Evolutionary conservation across 2,329 filamentous ascomycete genomes (phyloP), one percentile per base, ranked within the genome.

Genomic region (Colletotrichum camelliae): DNA sequence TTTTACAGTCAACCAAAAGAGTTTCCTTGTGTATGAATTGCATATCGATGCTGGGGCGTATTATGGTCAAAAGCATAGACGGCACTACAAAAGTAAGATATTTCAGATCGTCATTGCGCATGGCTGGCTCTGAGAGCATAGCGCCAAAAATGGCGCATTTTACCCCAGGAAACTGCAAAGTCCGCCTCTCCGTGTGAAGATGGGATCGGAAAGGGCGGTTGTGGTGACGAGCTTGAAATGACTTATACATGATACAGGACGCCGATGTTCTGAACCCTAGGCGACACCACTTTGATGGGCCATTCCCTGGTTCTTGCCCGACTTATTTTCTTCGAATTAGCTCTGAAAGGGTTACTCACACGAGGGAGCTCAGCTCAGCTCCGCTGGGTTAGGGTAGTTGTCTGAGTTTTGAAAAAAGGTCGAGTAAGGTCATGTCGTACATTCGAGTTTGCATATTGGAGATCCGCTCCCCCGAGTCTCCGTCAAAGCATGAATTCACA

Each of bases 21-120:
- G 16, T 15, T 60, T 27, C 10, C 43, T 60, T 39, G 67, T 69
- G 65, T 55, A 43, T 24, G 37, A 68, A 74, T 65, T 58, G 58
- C 48, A 66, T 69, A 21, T 39, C 57, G 64, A 65, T 74, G 58
- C 37, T 58, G 57, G 58, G 64, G 70, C 58, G 58, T 37, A 37
- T 33, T 52, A 39, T 68, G 48, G 48, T 57, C 39, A 39, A 62
- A 64, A 52, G 70, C 58, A 68, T 74, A 48, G 58, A 55, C 48
- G 48, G 70, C 52, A 60, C 10, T 31, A 35, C 35, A 52, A 74
- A 69, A 76, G 58, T 74, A 31, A 66, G 65, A 69, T 57, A 66
- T 60, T 67, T 9, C 29, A 29, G 55, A 16, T 27, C 52, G 29
- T 74, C 48, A 33, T 39, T 65, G n/a, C 39, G n/a, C 27, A 18